phyloP scores from a whole-genome alignment of 257 asterid genomes.

The Solanum corneliomulleri region DNA sequence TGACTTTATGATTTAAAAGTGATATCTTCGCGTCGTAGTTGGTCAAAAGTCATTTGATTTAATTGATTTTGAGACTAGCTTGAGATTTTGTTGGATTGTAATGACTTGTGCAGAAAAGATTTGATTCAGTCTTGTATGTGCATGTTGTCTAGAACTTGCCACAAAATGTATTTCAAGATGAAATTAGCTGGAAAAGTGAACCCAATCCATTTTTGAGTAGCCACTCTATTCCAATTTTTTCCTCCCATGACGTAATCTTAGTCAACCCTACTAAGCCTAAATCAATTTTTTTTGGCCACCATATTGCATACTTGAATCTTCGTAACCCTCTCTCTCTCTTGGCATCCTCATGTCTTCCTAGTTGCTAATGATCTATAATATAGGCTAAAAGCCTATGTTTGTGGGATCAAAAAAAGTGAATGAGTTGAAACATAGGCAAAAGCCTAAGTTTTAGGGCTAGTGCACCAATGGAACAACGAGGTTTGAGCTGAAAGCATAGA shows the following conservation, averaged over 20 bases:
- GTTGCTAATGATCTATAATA: background rate
- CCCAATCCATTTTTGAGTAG: background rate
- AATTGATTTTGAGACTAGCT: background rate
- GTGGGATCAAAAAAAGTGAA: background rate
- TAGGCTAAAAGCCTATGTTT: background rate
- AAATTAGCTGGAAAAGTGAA: background rate
- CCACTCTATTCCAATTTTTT: background rate
- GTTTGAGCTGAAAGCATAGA: background rate
- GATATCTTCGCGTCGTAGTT: background rate
- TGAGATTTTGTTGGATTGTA: background rate
- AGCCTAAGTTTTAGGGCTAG: background rate
- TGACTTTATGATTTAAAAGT: background rate
- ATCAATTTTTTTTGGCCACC: background rate
- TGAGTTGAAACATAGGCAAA: background rate
- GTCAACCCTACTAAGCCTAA: background rate
- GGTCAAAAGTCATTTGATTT: background rate
- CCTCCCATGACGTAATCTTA: background rate
- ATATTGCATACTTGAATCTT: background rate
- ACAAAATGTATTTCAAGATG: background rate
- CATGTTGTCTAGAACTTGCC: background rate
- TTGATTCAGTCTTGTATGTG: background rate
- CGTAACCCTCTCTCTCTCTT: background rate
- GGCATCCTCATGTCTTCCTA: background rate
- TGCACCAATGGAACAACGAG: background rate
- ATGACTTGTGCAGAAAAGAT: background rate